phyloP scores from a whole-genome alignment of 176 grass and related monocot species.

The Avena insularis region DNA sequence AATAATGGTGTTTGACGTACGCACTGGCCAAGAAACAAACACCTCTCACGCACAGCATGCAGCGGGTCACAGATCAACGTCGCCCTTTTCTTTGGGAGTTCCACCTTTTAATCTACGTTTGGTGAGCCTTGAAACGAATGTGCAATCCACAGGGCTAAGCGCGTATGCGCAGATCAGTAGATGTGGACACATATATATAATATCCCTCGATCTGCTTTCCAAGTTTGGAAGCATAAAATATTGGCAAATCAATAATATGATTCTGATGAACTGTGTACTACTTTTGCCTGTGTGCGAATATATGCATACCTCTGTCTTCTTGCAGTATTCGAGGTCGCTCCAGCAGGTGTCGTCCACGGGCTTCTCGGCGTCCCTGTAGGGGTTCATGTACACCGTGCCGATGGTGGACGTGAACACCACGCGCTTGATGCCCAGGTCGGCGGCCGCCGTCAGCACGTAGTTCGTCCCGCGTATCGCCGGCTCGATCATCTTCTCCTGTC shows the following conservation, averaged over 20 bases:
- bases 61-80: conserved; percentile 41
- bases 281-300: neutral
- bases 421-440: conserved; percentile 57
- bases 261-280: neutral
- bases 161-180: neutral
- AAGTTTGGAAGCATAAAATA: neutral
- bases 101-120: conserved; percentile 21
- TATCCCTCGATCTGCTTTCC: no score
- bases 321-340: conserved; percentile 92
- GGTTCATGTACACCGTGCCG: conserved; percentile 87
- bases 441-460: conserved; percentile 62
- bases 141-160: neutral
- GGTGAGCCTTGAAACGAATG: conserved; percentile 31
- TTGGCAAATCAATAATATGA: neutral
- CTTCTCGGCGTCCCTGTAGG: conserved; percentile 45
- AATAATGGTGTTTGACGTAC: conserved; percentile 4
- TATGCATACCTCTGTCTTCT: conserved; percentile 60
- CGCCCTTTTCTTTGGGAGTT: neutral
- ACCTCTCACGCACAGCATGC: neutral
- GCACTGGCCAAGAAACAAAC: conserved; percentile 26
- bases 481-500: conserved; percentile 78
- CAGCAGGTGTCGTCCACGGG: conserved; percentile 78
- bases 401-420: conserved; percentile 87
- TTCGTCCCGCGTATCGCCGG: conserved; percentile 67
- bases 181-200: neutral